Base-by-base conservation (phyloP, 129 eudicot species). In the Centaurea solstitialis region DNA sequence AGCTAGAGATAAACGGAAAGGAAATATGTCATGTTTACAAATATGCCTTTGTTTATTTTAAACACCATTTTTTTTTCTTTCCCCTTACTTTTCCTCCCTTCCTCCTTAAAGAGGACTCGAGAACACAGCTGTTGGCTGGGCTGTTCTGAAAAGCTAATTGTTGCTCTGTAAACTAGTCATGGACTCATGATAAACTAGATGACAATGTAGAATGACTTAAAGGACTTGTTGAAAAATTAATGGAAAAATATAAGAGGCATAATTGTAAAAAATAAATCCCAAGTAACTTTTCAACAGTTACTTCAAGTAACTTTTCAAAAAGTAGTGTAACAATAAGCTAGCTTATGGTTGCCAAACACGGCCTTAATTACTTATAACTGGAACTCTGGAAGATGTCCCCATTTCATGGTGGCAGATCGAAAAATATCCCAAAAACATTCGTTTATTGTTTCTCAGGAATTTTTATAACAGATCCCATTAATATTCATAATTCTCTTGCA, bases 401-500 rank as follows among this genome's bases (percentile, higher is more conserved):
- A 43, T 43, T 43, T 43, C 13, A 10, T 43, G 53, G 53, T 43
- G n/a, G 18, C 22, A 3, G 20, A 22, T 5, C 8, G 22, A 53
- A 53, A 53, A 57, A 17, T n/a, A 57, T 57, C 65, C 65, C 65
- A 20, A 57, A 57, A 57, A 57, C 22, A 22, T 57, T 57, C 3
- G 9, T 0, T 17, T 57, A 57, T 47, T 57, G 65, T 57, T 57
- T 57, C 39, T 47, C 33, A 30, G 15, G 62, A 13, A 59, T 39
- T 26, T 76, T 28, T 33, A 20, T 62, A 12, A 22, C 76, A 22
- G 70, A 22, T 18, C 33, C 11, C 71, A 53, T 72, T 67, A 28
- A 85, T 79, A 45, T 62, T 82, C 23, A 20, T 12, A 64, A 75
- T 76, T 30, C 47, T 65, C 30, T 82, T 88, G 87, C 93, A 95